Conservation (phyloP, 164 flowering plant species). For the Saururus chinensis region DNA sequence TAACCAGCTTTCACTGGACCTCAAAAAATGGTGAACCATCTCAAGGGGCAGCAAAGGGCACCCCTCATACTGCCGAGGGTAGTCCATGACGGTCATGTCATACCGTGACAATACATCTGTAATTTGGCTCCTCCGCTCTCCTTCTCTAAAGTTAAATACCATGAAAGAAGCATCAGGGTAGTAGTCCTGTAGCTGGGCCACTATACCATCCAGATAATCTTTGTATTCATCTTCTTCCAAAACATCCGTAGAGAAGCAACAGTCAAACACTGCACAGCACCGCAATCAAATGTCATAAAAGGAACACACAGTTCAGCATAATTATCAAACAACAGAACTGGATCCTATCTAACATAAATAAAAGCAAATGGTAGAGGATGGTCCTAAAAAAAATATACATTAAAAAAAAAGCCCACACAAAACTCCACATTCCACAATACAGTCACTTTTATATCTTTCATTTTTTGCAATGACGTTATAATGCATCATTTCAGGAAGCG, state of each 20-base stretch:
- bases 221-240: constrained; percentile 80
- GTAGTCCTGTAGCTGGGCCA: constrained; percentile 75
- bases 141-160: constrained; percentile 91
- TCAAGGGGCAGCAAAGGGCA: constrained; percentile 78
- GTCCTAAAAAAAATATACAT: no score
- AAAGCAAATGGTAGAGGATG: no score
- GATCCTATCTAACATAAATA: background rate
- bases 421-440: background rate
- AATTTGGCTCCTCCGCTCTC: constrained; percentile 70
- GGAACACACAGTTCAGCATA: background rate
- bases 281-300: background rate
- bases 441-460: background rate
- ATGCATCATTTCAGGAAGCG: background rate
- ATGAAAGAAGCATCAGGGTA: constrained; percentile 88
- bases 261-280: constrained; percentile 68
- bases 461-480: background rate
- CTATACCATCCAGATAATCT: constrained; percentile 74
- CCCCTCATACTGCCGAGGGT: constrained; percentile 81
- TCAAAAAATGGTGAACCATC: constrained; percentile 84
- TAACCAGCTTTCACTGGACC: constrained; percentile 91
- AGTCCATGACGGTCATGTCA: constrained; percentile 96
- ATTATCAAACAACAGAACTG: background rate
- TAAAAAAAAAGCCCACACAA: background rate
- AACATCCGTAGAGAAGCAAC: constrained; percentile 87
- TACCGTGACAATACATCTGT: constrained; percentile 69